These are phyloP conservation scores for Nicotiana tabacum DNA, from an alignment of 257 asterid species.

Conservation along the genomic window DNA sequence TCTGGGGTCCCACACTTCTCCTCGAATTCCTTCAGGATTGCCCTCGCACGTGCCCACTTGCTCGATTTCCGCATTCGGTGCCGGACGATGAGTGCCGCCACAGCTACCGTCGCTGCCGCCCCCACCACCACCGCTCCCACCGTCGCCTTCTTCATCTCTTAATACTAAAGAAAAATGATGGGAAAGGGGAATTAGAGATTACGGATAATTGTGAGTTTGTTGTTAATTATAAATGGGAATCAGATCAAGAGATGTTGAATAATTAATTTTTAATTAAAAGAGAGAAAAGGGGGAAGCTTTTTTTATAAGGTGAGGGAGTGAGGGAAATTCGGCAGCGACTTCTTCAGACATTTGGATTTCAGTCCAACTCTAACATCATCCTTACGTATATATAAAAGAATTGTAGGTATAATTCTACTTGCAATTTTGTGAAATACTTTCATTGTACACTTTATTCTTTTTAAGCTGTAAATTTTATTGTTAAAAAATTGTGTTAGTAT, in stretches of 20 bases:
- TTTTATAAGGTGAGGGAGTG: constrained; percentile 5
- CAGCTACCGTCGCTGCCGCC: constrained; percentile 57
- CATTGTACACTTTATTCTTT: neutral
- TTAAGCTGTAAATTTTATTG: neutral
- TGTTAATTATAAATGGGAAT: neutral
- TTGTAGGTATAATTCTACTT: neutral
- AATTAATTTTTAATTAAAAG: neutral
- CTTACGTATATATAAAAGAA: neutral
- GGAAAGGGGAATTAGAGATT: neutral
- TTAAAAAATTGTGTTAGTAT: neutral
- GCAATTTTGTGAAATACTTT: neutral
- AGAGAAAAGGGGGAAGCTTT: neutral
- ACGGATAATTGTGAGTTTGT: neutral
- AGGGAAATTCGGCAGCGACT: constrained; percentile 7
- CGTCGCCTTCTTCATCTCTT: constrained; percentile 50
- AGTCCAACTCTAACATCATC: neutral
- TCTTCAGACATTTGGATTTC: neutral
- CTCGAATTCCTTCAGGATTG: constrained; percentile 59
- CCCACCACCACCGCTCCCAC: constrained; percentile 77
- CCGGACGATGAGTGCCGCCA: constrained; percentile 56
- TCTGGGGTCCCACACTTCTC: constrained; percentile 77
- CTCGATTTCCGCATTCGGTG: constrained; percentile 60
- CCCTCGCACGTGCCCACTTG: constrained; percentile 54
- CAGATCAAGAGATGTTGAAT: neutral
- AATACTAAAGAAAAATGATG: neutral